Percentiles rank a stretch among this genome's conserved stretches.
These are phyloP conservation scores for Cadophora malorum DNA, from an alignment of 2,329 filamentous ascomycete species.

Conservation along the genomic window DNA sequence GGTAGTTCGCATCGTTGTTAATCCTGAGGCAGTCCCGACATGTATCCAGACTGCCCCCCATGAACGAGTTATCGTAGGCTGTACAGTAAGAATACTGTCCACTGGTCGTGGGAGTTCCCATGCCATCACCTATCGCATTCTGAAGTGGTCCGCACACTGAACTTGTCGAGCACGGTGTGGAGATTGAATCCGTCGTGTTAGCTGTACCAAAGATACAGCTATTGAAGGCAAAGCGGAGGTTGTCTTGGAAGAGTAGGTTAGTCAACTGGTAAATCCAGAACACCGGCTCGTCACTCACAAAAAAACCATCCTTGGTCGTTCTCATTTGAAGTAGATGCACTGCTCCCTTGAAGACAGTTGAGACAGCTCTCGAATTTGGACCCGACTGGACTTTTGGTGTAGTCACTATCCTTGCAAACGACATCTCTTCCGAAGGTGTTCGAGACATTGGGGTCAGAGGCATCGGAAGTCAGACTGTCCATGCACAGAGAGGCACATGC, in stretches of 20 bases:
- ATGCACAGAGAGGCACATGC: slow-evolving; percentile 56
- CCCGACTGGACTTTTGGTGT: slow-evolving; percentile 34
- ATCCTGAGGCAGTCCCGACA: slow-evolving; percentile 30
- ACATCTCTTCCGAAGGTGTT: slow-evolving; percentile 56
- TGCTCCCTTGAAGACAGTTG: slow-evolving; percentile 43
- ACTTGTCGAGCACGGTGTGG: slow-evolving; percentile 38
- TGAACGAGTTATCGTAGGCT: slow-evolving; percentile 34
- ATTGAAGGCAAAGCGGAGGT: slow-evolving; percentile 41
- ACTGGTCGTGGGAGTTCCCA: slow-evolving; percentile 32
- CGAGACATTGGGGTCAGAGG: slow-evolving; percentile 47
- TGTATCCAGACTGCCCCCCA: slow-evolving; percentile 34
- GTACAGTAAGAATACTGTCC: slow-evolving; percentile 41
- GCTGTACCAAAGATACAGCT: slow-evolving; percentile 40
- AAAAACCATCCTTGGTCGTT: slow-evolving; percentile 43
- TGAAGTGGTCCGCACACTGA: slow-evolving; percentile 38
- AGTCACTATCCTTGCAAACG: slow-evolving; percentile 40
- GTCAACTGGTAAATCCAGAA: too few relatives aligned
- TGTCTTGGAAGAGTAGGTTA: slow-evolving; percentile 35
- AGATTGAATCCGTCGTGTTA: slow-evolving; percentile 36
- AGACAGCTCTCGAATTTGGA: slow-evolving; percentile 41
- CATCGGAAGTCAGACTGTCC: slow-evolving; percentile 47
- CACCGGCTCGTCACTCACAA: slow-evolving; percentile 36
- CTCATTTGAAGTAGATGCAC: slow-evolving; percentile 30
- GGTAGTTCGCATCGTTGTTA: slow-evolving; percentile 30
- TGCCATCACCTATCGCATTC: slow-evolving; percentile 37